phyloP scores from a whole-genome alignment of 78 protist species.

The Dictyostelium discoideum region DNA sequence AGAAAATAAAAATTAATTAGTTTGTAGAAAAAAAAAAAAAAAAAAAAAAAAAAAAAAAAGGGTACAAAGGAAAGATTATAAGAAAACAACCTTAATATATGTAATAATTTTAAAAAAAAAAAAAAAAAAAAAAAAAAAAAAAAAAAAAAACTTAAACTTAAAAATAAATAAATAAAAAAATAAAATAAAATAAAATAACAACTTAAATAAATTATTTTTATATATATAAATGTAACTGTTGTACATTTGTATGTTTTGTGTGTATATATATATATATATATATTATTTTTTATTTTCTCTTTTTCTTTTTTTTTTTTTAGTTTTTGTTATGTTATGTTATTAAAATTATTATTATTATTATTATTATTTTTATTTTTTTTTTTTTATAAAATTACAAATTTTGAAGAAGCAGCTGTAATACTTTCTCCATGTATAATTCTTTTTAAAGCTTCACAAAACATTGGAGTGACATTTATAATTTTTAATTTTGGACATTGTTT shows the following conservation, averaged over 20 bases:
- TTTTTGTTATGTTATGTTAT: no score
- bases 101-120: neutral
- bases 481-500: slow-evolving; percentile 60
- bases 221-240: neutral
- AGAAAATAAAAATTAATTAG: neutral
- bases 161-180: neutral
- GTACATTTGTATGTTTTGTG: neutral
- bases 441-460: slow-evolving; percentile 91
- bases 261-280: neutral
- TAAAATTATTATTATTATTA: neutral
- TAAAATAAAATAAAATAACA: no score
- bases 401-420: slow-evolving; percentile 46
- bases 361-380: neutral
- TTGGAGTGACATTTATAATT: slow-evolving; percentile 88
- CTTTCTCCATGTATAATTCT: slow-evolving; percentile 90
- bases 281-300: neutral
- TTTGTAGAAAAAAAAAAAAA: neutral
- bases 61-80: neutral
- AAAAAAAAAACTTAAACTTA: neutral
- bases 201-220: no score
- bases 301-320: neutral
- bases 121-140: neutral
- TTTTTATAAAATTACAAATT: slow-evolving; percentile 51
- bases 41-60: slow-evolving; percentile 3
- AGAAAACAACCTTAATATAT: neutral